Conservation (phyloP, 345 rosid genomes). For the Moricandia moricandioides region DNA sequence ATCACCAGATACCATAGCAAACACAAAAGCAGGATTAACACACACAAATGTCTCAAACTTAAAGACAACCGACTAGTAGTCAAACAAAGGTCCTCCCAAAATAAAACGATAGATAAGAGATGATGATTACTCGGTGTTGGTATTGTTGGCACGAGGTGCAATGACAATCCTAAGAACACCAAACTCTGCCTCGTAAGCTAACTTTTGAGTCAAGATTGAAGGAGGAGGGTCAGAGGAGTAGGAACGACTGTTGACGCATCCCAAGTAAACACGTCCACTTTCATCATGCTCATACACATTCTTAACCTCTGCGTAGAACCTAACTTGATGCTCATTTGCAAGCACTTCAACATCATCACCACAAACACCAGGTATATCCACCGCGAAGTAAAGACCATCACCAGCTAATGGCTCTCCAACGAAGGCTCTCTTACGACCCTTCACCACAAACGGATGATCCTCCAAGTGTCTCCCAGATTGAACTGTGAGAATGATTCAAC, state of each 20-base stretch:
- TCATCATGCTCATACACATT: slow-evolving; percentile 23
- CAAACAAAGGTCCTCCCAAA: neutral
- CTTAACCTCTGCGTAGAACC: neutral
- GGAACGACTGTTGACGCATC: neutral
- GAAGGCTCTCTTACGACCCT: slow-evolving; percentile 4
- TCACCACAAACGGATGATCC: slow-evolving; percentile 21
- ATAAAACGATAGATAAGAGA: neutral
- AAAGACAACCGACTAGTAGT: neutral
- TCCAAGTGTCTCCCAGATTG: neutral
- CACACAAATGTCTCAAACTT: neutral
- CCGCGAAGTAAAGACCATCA: neutral
- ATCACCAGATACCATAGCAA: neutral
- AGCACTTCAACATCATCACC: neutral
- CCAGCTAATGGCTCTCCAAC: neutral
- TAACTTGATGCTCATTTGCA: neutral
- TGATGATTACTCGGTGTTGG: neutral
- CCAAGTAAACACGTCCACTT: neutral
- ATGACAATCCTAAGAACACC: neutral
- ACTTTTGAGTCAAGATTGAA: neutral
- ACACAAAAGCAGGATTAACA: neutral
- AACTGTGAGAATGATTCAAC: neutral
- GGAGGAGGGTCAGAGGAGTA: neutral
- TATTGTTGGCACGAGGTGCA: neutral
- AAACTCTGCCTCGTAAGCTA: neutral
- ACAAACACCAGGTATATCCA: slow-evolving; percentile 17